phyloP scores from a whole-genome alignment of 2,329 filamentous ascomycete genomes.

The Phyllosticta paracitricarpa region DNA sequence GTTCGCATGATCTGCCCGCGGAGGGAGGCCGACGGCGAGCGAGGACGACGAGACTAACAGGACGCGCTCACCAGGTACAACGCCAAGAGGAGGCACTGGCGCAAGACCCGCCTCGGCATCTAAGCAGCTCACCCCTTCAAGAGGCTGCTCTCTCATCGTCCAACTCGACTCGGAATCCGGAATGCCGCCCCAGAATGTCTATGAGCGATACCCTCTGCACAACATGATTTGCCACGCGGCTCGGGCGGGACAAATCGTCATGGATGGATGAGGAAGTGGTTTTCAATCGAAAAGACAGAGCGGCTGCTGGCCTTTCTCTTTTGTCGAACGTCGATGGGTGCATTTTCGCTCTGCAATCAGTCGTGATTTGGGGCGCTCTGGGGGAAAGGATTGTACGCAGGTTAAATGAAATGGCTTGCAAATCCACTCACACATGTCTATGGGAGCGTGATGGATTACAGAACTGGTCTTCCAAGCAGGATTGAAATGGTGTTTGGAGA shows the following conservation, averaged over 20 bases:
- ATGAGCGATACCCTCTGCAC: conserved; percentile 2
- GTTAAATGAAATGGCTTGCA: conserved; percentile 13
- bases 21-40: neutral
- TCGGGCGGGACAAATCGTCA: conserved; percentile 1
- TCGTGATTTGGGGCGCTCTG: conserved; percentile 9
- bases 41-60: conserved; percentile 8
- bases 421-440: conserved; percentile 20
- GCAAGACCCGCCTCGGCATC: conserved; percentile 99
- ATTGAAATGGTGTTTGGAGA: neutral
- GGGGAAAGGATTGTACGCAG: conserved; percentile 11
- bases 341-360: conserved; percentile 2
- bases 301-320: neutral
- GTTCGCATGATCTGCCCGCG: conserved; percentile 48
- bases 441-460: neutral
- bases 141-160: conserved; percentile 9
- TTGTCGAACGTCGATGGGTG: conserved; percentile 8
- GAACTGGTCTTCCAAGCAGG: neutral
- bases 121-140: conserved; percentile 55
- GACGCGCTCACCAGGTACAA: conserved; percentile 68
- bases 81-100: conserved; percentile 99
- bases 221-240: neutral
- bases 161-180: conserved; percentile 8
- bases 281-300: neutral
- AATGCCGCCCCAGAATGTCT: conserved; percentile 5
- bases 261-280: conserved; percentile 8